Base-by-base conservation (phyloP, 306 rosid genomes). In the Ochetophila trinervis region DNA sequence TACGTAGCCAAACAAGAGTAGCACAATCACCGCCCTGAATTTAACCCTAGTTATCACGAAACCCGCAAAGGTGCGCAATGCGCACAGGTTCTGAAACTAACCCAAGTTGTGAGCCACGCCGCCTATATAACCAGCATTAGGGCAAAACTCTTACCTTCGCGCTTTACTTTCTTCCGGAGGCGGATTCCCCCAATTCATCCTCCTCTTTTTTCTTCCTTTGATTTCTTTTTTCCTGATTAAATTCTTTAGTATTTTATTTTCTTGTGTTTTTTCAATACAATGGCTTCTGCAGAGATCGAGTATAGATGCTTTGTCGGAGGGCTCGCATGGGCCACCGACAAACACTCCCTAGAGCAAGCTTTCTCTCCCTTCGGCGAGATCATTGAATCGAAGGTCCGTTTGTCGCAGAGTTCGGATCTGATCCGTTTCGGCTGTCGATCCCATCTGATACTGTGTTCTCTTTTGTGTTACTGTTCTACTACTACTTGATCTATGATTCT, bases 331-430 rank as follows among this genome's bases (percentile, higher is more conserved):
- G 86, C 92, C 90, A 91, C 98, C 57, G 98, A 91, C 50, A 70
- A 48, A 50, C 76, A 77, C 0, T 76, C 90, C 0, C 81, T 91
- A 15, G 82, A 79, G 82, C 70, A 62, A 12, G 95, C 95, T 17
- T 91, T 91, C 59, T 57, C 95, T 21, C 8, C 57, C 0, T 89
- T 20, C 40, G 98, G 98, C 49, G 82, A 85, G 0, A 62, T 91
- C 79, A 18, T 87, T 16, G 98, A 91, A 72, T 86, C 96, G 84
- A 91, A 91, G 98, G 98, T 91, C 96, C 90, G 97, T 88, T 86
- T 71, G 86, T 64, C 77, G 88, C 85, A 77, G 87, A 81, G 84
- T 74, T 83, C 90, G 87, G 86, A 80, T 91, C 87, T 77, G 87
- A 71, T 72, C 67, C 83, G 87, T 73, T 78, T 82, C 74, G 80